Percentiles rank a stretch among this genome's conserved stretches.
Conservation (phyloP, 2,329 filamentous ascomycete genomes). For the Hypoxylon sp. region DNA sequence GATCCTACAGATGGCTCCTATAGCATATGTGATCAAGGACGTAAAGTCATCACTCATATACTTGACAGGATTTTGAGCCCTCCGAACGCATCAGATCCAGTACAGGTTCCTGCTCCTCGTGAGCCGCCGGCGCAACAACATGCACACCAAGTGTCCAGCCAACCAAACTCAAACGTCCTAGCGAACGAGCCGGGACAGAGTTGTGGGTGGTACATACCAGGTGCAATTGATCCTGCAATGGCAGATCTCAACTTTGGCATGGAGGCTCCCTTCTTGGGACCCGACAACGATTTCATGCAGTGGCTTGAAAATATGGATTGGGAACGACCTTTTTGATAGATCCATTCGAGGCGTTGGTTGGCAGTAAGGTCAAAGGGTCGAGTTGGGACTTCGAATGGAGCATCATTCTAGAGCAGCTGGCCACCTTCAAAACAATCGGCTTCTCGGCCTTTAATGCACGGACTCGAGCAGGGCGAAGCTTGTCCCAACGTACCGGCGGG, state of each 20-base stretch:
- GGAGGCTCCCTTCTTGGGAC: conserved; percentile 51
- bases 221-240: conserved; percentile 46
- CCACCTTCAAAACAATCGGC: neutral
- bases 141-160: conserved; percentile 33
- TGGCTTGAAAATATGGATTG: conserved; percentile 56
- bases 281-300: conserved; percentile 56
- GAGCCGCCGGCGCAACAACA: conserved; percentile 29
- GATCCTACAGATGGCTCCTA: conserved; percentile 53
- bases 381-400: neutral
- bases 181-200: conserved; percentile 37
- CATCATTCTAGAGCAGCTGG: neutral
- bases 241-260: conserved; percentile 50
- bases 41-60: conserved; percentile 55
- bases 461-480: neutral
- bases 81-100: conserved; percentile 38
- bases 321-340: conserved; percentile 47
- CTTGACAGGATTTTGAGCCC: conserved; percentile 56
- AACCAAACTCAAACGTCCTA: conserved; percentile 39
- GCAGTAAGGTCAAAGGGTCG: too few relatives aligned
- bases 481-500: neutral
- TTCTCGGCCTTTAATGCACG: conserved; percentile 2
- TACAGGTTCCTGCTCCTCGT: conserved; percentile 24
- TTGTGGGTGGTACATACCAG: conserved; percentile 42
- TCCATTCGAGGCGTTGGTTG: neutral
- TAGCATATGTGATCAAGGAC: conserved; percentile 54